Base-by-base conservation (phyloP, 108 stramenopile species). In the Nitzschia sp. region DNA sequence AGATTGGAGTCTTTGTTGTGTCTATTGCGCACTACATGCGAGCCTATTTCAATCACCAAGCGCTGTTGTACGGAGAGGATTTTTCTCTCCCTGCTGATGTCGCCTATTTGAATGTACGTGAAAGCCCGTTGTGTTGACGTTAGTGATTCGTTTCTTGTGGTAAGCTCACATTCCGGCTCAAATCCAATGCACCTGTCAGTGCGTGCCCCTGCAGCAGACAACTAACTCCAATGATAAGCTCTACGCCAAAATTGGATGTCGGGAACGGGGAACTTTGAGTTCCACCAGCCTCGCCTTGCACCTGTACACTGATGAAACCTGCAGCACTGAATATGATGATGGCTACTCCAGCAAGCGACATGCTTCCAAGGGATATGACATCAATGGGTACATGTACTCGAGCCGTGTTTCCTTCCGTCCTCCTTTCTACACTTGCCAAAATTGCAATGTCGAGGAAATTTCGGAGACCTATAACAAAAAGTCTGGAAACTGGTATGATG, bases 1-100 rank as follows among this genome's bases (percentile, higher is more conserved):
- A 88, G 53, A 70, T 94, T 39, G 86, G 89, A 38, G 88, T 88
- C n/a, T 94, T 89, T 55, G 90, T 94, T 0, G 89, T 94, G 12
- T 84, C 83, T 37, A 89, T 94, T 83, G 89, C 92, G 44, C 92
- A 94, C 57, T 94, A 85, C 65, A 94, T 94, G 92, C 69, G 92
- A 21, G 89, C 90, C 2, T 94, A 91, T 56, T 94, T 91, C 76
- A 94, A 94, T 63, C 80, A 91, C 59, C 78, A 88, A 65, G 92
- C 92, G 14, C 69, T 94, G 63, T 57, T 67, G 17, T 42, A 82
- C 42, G 92, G 92, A 51, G 57, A 78, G 51, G 70, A 89, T 61
- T 94, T 94, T 72, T 41, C 53, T 39, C 78, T 94, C 24, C 92
- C 92, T 3, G 68, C 63, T 3, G 92, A 91, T 76, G 92, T 85